A percentile compares a stretch with the other conserved stretches of the same genome.
Evolutionary conservation across 768 basidiomycete genomes (phyloP).

Genomic region (Suillus placidus): DNA sequence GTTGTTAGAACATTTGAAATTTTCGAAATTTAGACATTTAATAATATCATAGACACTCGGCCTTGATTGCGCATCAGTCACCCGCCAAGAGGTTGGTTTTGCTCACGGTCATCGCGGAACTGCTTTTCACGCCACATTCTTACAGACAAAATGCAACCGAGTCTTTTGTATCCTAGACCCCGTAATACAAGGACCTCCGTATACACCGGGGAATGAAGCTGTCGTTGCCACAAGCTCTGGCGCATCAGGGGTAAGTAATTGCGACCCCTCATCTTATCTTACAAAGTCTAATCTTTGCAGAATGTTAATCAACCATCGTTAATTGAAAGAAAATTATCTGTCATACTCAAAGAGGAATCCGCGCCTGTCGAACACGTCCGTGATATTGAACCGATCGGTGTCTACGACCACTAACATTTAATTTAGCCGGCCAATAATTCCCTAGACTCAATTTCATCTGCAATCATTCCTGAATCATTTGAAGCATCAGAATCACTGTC

Average conservation of each 20-base stretch:
- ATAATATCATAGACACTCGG: neutral
- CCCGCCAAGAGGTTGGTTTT: constrained; percentile 1
- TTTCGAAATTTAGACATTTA: neutral
- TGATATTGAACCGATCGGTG: neutral
- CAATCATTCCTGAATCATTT: constrained; percentile 6
- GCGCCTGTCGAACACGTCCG: constrained; percentile 2
- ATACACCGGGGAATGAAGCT: neutral
- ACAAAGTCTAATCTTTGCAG: constrained; percentile 1
- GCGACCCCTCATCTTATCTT: neutral
- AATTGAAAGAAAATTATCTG: neutral
- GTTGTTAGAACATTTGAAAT: neutral
- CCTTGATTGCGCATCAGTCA: neutral
- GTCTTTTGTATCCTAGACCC: neutral
- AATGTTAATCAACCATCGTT: neutral
- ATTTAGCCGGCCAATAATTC: constrained; percentile 1
- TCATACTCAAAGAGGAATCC: neutral
- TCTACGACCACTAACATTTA: neutral
- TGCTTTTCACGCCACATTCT: constrained; percentile 1
- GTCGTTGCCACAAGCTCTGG: neutral
- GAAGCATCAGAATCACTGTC: neutral
- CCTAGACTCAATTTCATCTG: neutral
- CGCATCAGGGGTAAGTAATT: neutral
- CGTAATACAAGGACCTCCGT: neutral
- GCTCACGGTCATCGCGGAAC: neutral
- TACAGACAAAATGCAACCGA: neutral